A percentile compares a stretch with the other conserved stretches of the same genome.
phyloP scores from a whole-genome alignment of 352 stramenopile genomes.

The Phytopythium oedochilum region DNA sequence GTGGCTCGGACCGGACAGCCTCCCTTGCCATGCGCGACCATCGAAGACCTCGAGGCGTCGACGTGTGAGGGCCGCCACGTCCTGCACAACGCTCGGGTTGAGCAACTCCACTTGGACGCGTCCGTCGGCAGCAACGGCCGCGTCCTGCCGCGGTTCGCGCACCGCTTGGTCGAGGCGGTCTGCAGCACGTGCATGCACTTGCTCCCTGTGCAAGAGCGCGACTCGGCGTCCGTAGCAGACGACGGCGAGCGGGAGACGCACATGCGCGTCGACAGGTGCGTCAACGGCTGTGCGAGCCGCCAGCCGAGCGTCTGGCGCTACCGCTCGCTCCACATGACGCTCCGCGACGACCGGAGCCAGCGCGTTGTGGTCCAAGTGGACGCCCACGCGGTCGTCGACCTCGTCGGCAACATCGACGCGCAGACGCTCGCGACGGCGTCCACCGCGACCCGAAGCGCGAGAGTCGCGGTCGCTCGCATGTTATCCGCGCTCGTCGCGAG shows the following conservation, averaged over 20 bases:
- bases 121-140: constrained; percentile 20
- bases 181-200: constrained; percentile 36
- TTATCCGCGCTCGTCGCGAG: constrained; percentile 34
- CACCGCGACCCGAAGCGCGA: constrained; percentile 12
- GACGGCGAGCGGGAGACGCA: background rate
- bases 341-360: constrained; percentile 27
- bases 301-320: constrained; percentile 37
- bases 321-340: constrained; percentile 32
- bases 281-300: constrained; percentile 22
- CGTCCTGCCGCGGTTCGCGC: constrained; percentile 22
- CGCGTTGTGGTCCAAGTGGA: constrained; percentile 30
- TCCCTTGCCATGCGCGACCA: constrained; percentile 14
- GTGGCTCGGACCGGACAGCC: too few relatives aligned
- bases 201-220: constrained; percentile 8
- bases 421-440: constrained; percentile 14
- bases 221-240: too few relatives aligned
- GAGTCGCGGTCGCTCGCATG: constrained; percentile 21
- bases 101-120: constrained; percentile 31
- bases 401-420: constrained; percentile 52
- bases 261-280: constrained; percentile 11
- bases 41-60: constrained; percentile 30
- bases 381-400: constrained; percentile 18
- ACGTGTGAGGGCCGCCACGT: constrained; percentile 13
- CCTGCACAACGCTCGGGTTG: constrained; percentile 38
- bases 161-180: constrained; percentile 35